These are phyloP conservation scores for Xylaria sp. DNA, from an alignment of 2,329 filamentous ascomycete species.

Conservation along the genomic window DNA sequence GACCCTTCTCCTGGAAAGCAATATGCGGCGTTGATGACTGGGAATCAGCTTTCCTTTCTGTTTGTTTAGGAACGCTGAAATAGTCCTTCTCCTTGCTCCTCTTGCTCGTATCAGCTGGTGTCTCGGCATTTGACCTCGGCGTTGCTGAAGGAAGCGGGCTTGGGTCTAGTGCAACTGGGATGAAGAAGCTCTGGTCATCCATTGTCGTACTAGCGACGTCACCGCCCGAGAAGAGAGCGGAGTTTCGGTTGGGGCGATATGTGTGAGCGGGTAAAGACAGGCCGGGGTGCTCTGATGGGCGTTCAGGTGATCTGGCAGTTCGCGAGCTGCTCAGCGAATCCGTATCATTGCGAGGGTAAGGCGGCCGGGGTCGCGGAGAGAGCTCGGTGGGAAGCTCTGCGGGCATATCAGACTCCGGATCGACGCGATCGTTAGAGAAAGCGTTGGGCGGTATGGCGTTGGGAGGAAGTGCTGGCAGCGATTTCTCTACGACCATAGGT, in stretches of 20 bases:
- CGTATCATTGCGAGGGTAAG: conserved; percentile 62
- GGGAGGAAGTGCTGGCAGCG: conserved; percentile 87
- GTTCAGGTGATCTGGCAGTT: conserved; percentile 65
- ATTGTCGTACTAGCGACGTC: conserved; percentile 55
- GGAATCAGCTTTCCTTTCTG: conserved; percentile 61
- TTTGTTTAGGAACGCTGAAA: conserved; percentile 60
- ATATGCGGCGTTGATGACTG: conserved; percentile 82
- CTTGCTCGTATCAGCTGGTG: conserved; percentile 56
- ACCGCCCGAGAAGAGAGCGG: conserved; percentile 67
- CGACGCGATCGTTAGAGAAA: conserved; percentile 68
- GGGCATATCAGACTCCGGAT: conserved; percentile 72
- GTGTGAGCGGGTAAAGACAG: conserved; percentile 77
- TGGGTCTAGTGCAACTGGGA: conserved; percentile 79
- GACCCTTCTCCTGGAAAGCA: conserved; percentile 86
- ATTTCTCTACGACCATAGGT: conserved; percentile 85
- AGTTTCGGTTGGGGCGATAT: conserved; percentile 82
- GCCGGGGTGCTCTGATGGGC: conserved; percentile 52
- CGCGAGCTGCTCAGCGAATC: conserved; percentile 65
- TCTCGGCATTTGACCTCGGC: conserved; percentile 63
- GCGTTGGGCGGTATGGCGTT: conserved; percentile 72
- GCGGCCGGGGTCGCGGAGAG: conserved; percentile 68
- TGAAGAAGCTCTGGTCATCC: conserved; percentile 76
- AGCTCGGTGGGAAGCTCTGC: conserved; percentile 63
- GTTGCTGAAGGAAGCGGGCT: conserved; percentile 67
- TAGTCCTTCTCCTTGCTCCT: conserved; percentile 67